A percentile compares a stretch with the other conserved stretches of the same genome.
Evolutionary conservation across 768 basidiomycete genomes (phyloP).

Genomic region (Collybiopsis luxurians): DNA sequence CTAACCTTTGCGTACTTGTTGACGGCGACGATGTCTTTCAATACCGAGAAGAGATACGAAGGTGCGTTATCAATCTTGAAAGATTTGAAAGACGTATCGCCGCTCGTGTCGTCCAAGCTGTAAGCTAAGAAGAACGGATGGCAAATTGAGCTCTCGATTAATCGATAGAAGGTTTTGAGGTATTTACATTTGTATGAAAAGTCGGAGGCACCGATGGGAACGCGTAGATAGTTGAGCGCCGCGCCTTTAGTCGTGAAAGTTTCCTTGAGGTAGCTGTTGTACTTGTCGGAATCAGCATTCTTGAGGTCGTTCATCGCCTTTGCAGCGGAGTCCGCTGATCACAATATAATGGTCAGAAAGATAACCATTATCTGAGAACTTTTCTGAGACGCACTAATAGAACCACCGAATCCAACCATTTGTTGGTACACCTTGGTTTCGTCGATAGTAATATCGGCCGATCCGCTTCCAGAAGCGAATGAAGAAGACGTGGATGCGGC

Average conservation of each 20-base stretch:
- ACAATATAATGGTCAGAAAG: not conserved
- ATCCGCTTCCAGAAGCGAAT: not conserved
- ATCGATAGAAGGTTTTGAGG: not conserved
- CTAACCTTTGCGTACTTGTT: constrained; percentile 7
- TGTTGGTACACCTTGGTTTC: constrained; percentile 8
- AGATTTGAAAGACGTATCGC: constrained; percentile 22
- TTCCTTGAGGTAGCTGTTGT: constrained; percentile 23
- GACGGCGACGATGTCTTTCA: constrained; percentile 23
- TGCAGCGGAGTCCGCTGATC: constrained; percentile 7
- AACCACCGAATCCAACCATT: constrained; percentile 11
- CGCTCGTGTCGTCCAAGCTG: constrained; percentile 25
- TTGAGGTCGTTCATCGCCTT: constrained; percentile 6
- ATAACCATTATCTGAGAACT: not conserved
- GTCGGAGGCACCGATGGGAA: constrained; percentile 31
- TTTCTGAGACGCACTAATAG: constrained; percentile 6
- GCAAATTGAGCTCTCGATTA: too few species aligned
- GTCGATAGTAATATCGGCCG: constrained; percentile 10
- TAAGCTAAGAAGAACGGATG: too few species aligned
- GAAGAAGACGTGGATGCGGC: not conserved
- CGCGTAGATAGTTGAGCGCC: constrained; percentile 27
- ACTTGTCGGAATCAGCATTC: constrained; percentile 21
- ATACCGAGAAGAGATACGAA: constrained; percentile 26
- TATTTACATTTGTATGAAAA: constrained; percentile 20
- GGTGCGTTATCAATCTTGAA: constrained; percentile 28
- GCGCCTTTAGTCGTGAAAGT: constrained; percentile 27